These are phyloP conservation scores for Talaromyces sp. DNA, from an alignment of 2,329 filamentous ascomycete species.

Conservation along the genomic window DNA sequence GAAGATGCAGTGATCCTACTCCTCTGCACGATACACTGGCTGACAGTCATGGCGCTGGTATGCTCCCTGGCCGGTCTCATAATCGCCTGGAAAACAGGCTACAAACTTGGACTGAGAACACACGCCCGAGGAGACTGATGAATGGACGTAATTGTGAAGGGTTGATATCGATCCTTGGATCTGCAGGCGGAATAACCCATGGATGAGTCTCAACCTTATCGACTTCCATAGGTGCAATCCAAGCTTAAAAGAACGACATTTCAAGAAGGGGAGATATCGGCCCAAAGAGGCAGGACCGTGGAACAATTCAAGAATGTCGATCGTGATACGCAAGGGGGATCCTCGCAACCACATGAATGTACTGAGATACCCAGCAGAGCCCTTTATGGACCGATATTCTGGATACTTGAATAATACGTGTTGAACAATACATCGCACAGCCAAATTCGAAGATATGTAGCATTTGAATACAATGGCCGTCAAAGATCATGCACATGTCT, in stretches of 20 bases:
- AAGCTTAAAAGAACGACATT: background rate
- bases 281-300: background rate
- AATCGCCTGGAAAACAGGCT: constrained; percentile 2
- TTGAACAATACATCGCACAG: background rate
- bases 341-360: background rate
- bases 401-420: background rate
- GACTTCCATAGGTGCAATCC: background rate
- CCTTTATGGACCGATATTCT: background rate
- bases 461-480: background rate
- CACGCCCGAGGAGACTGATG: background rate
- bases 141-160: background rate
- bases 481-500: background rate
- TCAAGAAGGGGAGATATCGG: background rate
- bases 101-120: background rate
- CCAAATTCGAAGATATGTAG: background rate
- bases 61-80: background rate
- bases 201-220: background rate
- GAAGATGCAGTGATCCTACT: constrained; percentile 1
- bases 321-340: background rate
- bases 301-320: background rate
- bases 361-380: background rate
- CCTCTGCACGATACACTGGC: background rate
- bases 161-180: background rate
- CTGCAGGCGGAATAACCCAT: background rate
- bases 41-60: background rate